Evolutionary conservation across 306 rosid species (phyloP).

Genomic region (Quercus suber): DNA sequence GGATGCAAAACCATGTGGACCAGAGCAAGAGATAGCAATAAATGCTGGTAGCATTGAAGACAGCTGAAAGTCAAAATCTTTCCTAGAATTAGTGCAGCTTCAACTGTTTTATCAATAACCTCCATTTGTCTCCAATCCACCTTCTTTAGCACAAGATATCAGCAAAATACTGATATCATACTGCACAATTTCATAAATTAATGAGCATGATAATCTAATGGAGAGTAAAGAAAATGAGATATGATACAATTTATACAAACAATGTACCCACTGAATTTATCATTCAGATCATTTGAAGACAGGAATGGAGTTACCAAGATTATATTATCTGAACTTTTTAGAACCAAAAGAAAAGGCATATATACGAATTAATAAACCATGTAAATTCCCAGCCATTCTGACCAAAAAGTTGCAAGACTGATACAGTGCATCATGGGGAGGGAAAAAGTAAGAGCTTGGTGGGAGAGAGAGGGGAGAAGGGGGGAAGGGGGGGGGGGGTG

Average conservation of each 20-base stretch:
- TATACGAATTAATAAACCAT: background rate
- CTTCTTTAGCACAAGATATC: slow-evolving; percentile 15
- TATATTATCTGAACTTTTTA: background rate
- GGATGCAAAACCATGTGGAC: slow-evolving; percentile 31
- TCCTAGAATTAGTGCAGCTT: slow-evolving; percentile 16
- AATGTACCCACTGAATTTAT: background rate
- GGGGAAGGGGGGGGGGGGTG: too few relatives aligned
- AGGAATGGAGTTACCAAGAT: background rate
- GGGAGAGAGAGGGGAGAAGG: too few relatives aligned
- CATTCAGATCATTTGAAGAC: background rate
- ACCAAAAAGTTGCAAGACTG: background rate
- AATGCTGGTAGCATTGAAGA: slow-evolving; percentile 18
- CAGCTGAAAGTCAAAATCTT: slow-evolving; percentile 21
- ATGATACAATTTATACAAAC: background rate
- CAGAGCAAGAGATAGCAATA: slow-evolving; percentile 24
- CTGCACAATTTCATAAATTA: slow-evolving; percentile 13
- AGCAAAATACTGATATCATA: slow-evolving; percentile 29
- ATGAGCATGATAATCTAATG: background rate
- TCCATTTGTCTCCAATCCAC: slow-evolving; percentile 11
- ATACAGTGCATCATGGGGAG: background rate
- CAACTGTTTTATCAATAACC: slow-evolving; percentile 19
- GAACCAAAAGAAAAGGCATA: background rate
- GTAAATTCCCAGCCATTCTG: background rate
- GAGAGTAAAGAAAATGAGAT: background rate
- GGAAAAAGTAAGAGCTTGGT: background rate